phyloP scores from a whole-genome alignment of 176 grass and related monocot genomes.

The maize (Zea mays) region DNA sequence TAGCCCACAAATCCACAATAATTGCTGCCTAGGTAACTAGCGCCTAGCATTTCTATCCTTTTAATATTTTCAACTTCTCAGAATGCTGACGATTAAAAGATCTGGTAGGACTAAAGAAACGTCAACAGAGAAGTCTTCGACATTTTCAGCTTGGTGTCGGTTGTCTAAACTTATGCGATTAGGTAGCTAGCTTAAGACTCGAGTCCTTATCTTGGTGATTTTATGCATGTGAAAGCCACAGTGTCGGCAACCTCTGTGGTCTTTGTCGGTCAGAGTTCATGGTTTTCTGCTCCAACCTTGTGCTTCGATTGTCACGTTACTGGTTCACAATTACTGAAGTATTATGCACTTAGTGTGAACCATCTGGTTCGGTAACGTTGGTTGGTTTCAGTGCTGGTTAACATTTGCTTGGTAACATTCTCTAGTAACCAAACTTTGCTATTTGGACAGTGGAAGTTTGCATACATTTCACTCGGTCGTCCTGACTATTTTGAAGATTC shows the following conservation, averaged over 20 bases:
- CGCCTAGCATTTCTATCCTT: not conserved
- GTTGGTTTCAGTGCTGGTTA: too few relatives aligned
- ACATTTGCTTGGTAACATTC: too few relatives aligned
- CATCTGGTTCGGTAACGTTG: not conserved
- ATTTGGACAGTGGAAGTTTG: conserved; percentile 81
- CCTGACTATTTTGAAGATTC: conserved; percentile 95
- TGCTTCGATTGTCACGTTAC: not conserved
- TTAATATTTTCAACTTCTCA: not conserved
- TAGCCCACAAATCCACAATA: too few relatives aligned
- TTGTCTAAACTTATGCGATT: too few relatives aligned
- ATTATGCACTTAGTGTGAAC: not conserved
- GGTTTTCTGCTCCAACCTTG: not conserved
- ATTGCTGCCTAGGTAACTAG: not conserved
- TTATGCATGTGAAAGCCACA: not conserved
- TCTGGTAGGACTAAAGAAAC: too few relatives aligned
- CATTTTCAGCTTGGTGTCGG: too few relatives aligned
- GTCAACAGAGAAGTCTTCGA: not conserved
- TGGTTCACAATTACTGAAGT: not conserved
- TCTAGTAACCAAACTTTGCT: too few relatives aligned
- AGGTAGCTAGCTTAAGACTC: not conserved
- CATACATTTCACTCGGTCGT: conserved; percentile 88
- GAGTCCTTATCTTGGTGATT: not conserved
- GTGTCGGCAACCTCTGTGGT: not conserved
- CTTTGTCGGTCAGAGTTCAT: not conserved
- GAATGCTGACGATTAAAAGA: not conserved